Evolutionary conservation across 2,329 filamentous ascomycete species (phyloP).

Genomic region (Colletotrichum destructivum): DNA sequence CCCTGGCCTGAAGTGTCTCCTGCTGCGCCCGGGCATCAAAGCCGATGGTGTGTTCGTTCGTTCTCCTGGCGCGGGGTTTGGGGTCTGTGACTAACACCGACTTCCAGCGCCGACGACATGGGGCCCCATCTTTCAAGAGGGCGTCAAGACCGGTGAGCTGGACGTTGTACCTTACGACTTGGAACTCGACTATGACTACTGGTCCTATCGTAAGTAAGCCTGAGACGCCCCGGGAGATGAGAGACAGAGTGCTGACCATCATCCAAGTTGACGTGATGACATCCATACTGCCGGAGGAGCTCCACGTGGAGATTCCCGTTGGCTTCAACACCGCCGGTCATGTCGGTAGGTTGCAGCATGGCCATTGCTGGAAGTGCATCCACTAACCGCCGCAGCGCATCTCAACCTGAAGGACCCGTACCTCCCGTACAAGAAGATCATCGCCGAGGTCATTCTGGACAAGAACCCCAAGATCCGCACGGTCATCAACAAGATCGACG

Average conservation of each 20-base stretch:
- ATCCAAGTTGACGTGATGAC: slow-evolving; percentile 82
- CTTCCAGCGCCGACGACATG: slow-evolving; percentile 78
- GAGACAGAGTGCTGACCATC: not conserved
- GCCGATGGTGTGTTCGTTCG: slow-evolving; percentile 59
- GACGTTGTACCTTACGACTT: slow-evolving; percentile 83
- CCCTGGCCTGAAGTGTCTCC: slow-evolving; percentile 73
- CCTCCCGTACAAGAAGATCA: slow-evolving; percentile 86
- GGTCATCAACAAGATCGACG: slow-evolving; percentile 95
- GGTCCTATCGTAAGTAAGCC: slow-evolving; percentile 78
- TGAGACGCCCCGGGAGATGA: too few species aligned
- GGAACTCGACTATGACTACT: slow-evolving; percentile 85
- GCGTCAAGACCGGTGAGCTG: slow-evolving; percentile 78
- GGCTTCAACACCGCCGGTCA: slow-evolving; percentile 94
- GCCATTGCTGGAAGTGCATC: slow-evolving; percentile 39
- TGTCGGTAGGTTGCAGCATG: slow-evolving; percentile 70
- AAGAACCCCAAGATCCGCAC: slow-evolving; percentile 88
- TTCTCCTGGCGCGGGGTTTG: not conserved
- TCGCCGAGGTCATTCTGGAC: slow-evolving; percentile 88
- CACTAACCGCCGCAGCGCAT: slow-evolving; percentile 71
- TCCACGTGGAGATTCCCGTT: slow-evolving; percentile 84
- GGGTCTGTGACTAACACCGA: slow-evolving; percentile 10
- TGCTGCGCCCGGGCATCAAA: slow-evolving; percentile 71
- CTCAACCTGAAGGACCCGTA: slow-evolving; percentile 90
- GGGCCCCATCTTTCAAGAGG: slow-evolving; percentile 78
- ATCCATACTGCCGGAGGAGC: slow-evolving; percentile 84